These are phyloP conservation scores for Neolentinus lepideus DNA, from an alignment of 1,284 basidiomycete genomes.

Conservation along the genomic window DNA sequence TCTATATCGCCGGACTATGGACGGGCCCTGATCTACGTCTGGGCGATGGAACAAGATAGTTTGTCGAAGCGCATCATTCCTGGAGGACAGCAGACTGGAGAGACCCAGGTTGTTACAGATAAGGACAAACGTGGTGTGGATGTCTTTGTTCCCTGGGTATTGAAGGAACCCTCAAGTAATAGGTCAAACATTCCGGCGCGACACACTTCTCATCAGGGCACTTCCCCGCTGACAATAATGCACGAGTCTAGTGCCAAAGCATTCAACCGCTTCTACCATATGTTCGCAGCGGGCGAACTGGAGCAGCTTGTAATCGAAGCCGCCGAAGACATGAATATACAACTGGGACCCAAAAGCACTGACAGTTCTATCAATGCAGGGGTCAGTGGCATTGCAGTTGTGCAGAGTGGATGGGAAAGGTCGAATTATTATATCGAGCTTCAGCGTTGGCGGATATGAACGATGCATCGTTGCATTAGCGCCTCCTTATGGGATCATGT, in stretches of 20 bases:
- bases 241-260: slow-evolving; percentile 29
- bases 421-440: slow-evolving; percentile 80
- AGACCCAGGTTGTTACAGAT: background rate
- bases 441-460: slow-evolving; percentile 38
- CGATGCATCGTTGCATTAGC: background rate
- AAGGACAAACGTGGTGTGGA: slow-evolving; percentile 65
- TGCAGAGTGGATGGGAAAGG: slow-evolving; percentile 79
- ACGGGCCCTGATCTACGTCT: slow-evolving; percentile 92
- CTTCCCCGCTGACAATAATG: slow-evolving; percentile 3
- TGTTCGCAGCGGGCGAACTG: slow-evolving; percentile 82
- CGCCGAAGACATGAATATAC: slow-evolving; percentile 49
- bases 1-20: slow-evolving; percentile 59
- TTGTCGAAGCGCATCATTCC: slow-evolving; percentile 70
- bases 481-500: background rate
- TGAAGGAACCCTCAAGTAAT: slow-evolving; percentile 18
- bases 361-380: slow-evolving; percentile 7
- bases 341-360: slow-evolving; percentile 29
- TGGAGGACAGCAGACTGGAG: slow-evolving; percentile 1
- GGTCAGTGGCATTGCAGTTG: slow-evolving; percentile 49
- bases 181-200: background rate
- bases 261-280: slow-evolving; percentile 89
- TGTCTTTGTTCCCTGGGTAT: slow-evolving; percentile 72
- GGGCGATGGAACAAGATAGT: slow-evolving; percentile 93
- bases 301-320: slow-evolving; percentile 53
- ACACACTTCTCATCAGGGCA: too few species aligned